Percentiles rank a stretch among this genome's conserved stretches.
Conservation (phyloP, 176 grass and related monocot genomes). For the Rhynchospora tenuis region DNA sequence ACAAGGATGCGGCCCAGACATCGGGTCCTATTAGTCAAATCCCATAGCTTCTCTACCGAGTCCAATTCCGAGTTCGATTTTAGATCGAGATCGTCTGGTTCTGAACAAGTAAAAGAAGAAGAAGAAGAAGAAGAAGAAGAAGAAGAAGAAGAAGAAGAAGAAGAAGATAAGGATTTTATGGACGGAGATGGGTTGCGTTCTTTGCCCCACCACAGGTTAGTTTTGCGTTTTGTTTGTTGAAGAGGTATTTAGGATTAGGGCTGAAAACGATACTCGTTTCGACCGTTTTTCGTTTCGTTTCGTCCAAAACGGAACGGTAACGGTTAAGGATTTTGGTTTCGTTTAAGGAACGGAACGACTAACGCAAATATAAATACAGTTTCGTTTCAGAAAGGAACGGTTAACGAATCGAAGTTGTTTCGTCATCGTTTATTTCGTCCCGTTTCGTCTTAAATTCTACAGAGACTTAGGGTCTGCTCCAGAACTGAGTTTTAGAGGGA, state of each 20-base stretch:
- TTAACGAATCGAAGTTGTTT: no score
- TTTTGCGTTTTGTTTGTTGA: background rate
- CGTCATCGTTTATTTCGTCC: no score
- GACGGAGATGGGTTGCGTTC: background rate
- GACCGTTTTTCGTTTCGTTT: no score
- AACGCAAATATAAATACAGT: no score
- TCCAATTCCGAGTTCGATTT: constrained; percentile 35
- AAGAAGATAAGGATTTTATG: constrained; percentile 2
- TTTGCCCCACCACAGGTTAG: background rate
- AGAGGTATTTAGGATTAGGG: constrained; percentile 4
- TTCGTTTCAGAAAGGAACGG: no score
- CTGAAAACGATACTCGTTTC: no score
- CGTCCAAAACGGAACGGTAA: no score
- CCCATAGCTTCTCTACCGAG: constrained; percentile 28
- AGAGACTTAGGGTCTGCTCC: no score
- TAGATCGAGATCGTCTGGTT: constrained; percentile 40
- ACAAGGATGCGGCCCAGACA: constrained; percentile 24
- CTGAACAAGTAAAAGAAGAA: constrained; percentile 2
- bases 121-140: constrained; percentile 20
- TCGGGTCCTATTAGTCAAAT: background rate
- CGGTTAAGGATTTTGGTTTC: no score
- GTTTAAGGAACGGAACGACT: no score
- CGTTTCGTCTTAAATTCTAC: no score
- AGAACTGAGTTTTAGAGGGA: no score
- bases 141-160: constrained; percentile 17